These are phyloP conservation scores for Pichia sp. DNA, from an alignment of 1,139 yeast species.

Conservation along the genomic window DNA sequence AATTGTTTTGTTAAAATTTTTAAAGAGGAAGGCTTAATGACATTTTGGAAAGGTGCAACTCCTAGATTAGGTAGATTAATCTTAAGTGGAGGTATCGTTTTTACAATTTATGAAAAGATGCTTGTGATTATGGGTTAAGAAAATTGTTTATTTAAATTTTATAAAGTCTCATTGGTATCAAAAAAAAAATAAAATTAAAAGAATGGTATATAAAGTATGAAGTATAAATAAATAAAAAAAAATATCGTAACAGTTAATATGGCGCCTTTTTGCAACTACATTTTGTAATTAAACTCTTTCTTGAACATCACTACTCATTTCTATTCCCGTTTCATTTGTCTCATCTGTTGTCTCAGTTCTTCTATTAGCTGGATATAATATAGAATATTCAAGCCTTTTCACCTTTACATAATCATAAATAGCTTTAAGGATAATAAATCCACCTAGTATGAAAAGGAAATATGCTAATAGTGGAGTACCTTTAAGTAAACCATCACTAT, in stretches of 20 bases:
- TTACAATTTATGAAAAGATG: conserved; percentile 89
- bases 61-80: conserved; percentile 90
- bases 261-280: too few species aligned
- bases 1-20: conserved; percentile 78
- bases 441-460: conserved; percentile 61
- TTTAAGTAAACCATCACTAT: not conserved
- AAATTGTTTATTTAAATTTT: not conserved
- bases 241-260: not conserved
- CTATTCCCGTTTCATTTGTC: not conserved
- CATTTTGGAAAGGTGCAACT: conserved; percentile 98
- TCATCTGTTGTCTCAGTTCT: not conserved
- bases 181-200: not conserved
- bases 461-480: conserved; percentile 47
- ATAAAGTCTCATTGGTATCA: not conserved
- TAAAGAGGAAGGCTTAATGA: conserved; percentile 81
- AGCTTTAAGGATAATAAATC: conserved; percentile 59
- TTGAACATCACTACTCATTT: not conserved
- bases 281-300: not conserved
- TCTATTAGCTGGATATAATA: conserved; percentile 38
- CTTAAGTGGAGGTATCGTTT: conserved; percentile 92
- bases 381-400: conserved; percentile 64
- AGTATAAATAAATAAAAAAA: not conserved
- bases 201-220: not conserved
- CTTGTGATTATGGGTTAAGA: conserved; percentile 34
- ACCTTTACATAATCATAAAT: conserved; percentile 66